These are phyloP conservation scores for Auricularia cornea DNA, from an alignment of 768 basidiomycete species.

Conservation along the genomic window DNA sequence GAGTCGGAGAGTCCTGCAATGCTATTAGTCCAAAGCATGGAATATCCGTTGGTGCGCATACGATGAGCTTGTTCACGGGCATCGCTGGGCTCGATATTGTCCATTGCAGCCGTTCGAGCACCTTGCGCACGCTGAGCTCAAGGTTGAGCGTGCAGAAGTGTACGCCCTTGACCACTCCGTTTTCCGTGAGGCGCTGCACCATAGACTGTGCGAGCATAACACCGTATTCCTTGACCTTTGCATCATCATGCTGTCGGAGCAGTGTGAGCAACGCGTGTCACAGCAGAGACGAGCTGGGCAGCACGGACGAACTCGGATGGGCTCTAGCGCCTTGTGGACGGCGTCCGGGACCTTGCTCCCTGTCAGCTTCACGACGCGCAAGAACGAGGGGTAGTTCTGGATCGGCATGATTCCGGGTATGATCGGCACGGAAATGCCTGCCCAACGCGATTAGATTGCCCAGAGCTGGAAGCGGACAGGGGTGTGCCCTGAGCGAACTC, in stretches of 20 bases:
- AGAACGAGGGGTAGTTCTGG: slow-evolving; percentile 91
- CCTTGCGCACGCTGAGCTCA: slow-evolving; percentile 85
- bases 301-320: slow-evolving; percentile 55
- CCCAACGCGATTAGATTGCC: slow-evolving; percentile 7
- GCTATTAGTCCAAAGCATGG: neutral
- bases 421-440: slow-evolving; percentile 84
- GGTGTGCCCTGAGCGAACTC: slow-evolving; percentile 13
- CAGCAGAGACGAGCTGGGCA: neutral
- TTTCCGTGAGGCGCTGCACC: slow-evolving; percentile 50
- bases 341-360: slow-evolving; percentile 64
- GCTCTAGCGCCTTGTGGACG: slow-evolving; percentile 58
- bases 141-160: slow-evolving; percentile 97
- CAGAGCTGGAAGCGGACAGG: neutral
- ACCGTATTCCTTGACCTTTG: slow-evolving; percentile 92
- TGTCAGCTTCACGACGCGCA: slow-evolving; percentile 83
- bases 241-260: slow-evolving; percentile 73
- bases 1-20: slow-evolving; percentile 8
- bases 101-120: slow-evolving; percentile 78
- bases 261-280: neutral
- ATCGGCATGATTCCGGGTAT: slow-evolving; percentile 98
- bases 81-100: slow-evolving; percentile 30
- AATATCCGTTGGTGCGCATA: slow-evolving; percentile 8
- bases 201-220: slow-evolving; percentile 75
- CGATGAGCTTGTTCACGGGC: slow-evolving; percentile 56
- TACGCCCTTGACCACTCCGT: slow-evolving; percentile 60